Evolutionary conservation across 179 eudicot species (phyloP), one percentile per base, ranked within the genome.

Genomic region (Silene noctiflora): DNA sequence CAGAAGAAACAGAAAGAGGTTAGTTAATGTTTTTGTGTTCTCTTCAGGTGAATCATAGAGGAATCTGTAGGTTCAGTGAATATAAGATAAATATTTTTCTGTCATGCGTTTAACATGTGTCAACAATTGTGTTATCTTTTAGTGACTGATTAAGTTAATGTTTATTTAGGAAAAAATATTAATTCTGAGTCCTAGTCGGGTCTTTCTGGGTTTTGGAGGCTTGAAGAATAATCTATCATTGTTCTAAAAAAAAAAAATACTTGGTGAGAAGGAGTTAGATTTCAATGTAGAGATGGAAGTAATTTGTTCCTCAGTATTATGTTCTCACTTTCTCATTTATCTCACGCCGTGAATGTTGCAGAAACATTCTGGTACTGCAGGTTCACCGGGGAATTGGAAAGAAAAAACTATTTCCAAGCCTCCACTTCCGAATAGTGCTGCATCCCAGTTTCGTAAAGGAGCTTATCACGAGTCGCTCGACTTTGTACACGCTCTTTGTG

Each of bases 381-480:
- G 79, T 46, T 91, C 95, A 44, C 88, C 87, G 21, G 81, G 71
- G 80, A 89, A 87, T 78, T 83, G 66, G 71, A 87, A 80, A 77
- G 94, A 89, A 59, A 94, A 86, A 46, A 72, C 88, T 42, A 84
- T 71, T 80, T 71, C 85, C 35, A 92, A 88, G 88, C 97, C 99
- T 78, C 99, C 99, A 33, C 93, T 92, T 61, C 97, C 97, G 16
- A 88, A 82, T 72, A 85, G 80, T 77, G 87, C 85, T 69, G 85
- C 84, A 65, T 82, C 97, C 42, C 92, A 89, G 80, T 90, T 89
- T 59, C 94, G 99, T 65, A 95, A 91, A 82, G 99, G 97, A 79
- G 88, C 96, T 69, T 95, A 95, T 83, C 97, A 95, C n/a, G 91
- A 89, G 83, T 95, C 99, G 21, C 85, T 95, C 73, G 99, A 95